These are phyloP conservation scores for Hericium rajendrae DNA, from an alignment of 768 basidiomycete genomes.

Conservation along the genomic window DNA sequence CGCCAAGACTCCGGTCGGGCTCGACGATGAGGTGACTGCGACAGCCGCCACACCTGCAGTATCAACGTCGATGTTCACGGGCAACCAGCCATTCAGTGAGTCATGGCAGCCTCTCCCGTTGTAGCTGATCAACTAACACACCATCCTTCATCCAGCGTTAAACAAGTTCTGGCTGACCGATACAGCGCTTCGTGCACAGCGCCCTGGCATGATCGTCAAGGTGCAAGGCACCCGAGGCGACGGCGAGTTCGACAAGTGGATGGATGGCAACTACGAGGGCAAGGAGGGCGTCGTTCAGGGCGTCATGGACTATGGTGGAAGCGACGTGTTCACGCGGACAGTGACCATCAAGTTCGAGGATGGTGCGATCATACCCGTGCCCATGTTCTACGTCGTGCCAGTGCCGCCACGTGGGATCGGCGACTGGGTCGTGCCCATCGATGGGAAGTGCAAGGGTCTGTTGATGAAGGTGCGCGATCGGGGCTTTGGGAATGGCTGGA, in stretches of 20 bases:
- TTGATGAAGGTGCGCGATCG: background rate
- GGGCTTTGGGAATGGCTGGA: background rate
- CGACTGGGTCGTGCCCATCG: background rate
- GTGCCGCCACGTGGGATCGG: background rate
- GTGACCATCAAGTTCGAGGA: background rate
- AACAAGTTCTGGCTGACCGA: background rate
- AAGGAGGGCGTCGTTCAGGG: background rate
- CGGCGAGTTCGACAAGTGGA: background rate
- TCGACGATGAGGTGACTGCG: background rate
- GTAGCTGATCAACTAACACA: background rate
- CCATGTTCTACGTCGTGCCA: background rate
- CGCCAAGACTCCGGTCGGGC: conserved; percentile 26
- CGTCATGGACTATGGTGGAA: conserved; percentile 1
- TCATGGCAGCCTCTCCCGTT: background rate
- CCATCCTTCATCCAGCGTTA: background rate
- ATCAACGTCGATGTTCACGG: background rate
- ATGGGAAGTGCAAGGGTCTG: background rate
- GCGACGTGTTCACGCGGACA: background rate
- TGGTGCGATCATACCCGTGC: background rate
- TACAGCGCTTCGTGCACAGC: conserved; percentile 4
- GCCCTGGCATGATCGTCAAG: background rate
- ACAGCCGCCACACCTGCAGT: background rate
- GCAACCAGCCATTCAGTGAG: background rate
- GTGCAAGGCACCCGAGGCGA: background rate
- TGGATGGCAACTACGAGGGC: background rate